phyloP scores from a whole-genome alignment of 2,329 filamentous ascomycete species.

The Didymella arachidicola region DNA sequence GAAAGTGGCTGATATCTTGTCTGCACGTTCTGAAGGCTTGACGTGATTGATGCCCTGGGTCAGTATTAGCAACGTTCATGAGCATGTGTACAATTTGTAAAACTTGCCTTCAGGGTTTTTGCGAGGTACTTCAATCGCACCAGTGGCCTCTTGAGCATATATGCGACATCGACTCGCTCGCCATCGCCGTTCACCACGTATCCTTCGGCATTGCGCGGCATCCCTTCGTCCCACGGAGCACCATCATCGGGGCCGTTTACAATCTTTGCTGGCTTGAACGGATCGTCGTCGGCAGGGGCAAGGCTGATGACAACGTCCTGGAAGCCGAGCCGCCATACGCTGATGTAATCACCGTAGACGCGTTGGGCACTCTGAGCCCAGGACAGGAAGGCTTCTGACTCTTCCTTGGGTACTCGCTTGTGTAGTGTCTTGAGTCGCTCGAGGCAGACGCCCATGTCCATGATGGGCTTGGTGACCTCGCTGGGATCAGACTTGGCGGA shows the following conservation, averaged over 20 bases:
- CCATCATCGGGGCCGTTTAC: constrained; percentile 56
- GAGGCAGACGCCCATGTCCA: constrained; percentile 90
- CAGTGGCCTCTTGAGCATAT: constrained; percentile 86
- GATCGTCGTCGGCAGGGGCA: constrained; percentile 73
- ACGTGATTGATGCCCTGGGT: constrained; percentile 64
- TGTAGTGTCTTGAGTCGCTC: constrained; percentile 85
- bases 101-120: constrained; percentile 76
- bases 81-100: background rate
- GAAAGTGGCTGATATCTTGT: constrained; percentile 68
- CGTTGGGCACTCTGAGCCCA: constrained; percentile 84
- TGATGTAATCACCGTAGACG: constrained; percentile 85
- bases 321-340: constrained; percentile 90
- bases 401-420: constrained; percentile 76
- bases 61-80: constrained; percentile 40
- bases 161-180: constrained; percentile 92
- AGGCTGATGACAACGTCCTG: constrained; percentile 94
- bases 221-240: constrained; percentile 61
- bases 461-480: constrained; percentile 81
- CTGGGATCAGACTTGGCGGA: constrained; percentile 63
- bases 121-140: constrained; percentile 86
- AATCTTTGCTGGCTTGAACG: constrained; percentile 57
- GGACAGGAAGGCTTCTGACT: constrained; percentile 73
- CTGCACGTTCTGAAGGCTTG: constrained; percentile 63
- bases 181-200: constrained; percentile 75
- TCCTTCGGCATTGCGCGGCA: constrained; percentile 66